Percentiles rank a stretch among this genome's conserved stretches.
These are phyloP conservation scores for Aspergillus diversus DNA, from an alignment of 495 filamentous ascomycete genomes.

Conservation along the genomic window DNA sequence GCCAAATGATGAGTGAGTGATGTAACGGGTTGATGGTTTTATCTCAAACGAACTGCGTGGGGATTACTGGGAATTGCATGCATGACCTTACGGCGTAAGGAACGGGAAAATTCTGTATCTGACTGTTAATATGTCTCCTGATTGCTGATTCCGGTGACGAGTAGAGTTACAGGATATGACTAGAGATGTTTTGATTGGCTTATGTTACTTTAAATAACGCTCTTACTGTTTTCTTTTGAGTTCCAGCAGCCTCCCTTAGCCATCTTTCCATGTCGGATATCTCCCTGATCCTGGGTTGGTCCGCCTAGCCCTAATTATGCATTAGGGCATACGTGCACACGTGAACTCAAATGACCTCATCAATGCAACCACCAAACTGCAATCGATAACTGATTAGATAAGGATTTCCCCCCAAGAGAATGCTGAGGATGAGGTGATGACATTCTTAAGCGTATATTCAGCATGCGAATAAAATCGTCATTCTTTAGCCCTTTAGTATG, in stretches of 20 bases:
- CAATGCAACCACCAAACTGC: background rate
- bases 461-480: background rate
- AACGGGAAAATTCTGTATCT: constrained; percentile 53
- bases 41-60: constrained; percentile 19
- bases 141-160: constrained; percentile 41
- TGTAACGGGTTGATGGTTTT: background rate
- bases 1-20: constrained; percentile 35
- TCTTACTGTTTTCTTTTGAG: background rate
- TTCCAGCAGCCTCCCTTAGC: background rate
- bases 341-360: constrained; percentile 24
- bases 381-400: constrained; percentile 27
- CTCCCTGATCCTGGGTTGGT: background rate
- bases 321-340: constrained; percentile 17
- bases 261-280: too few relatives aligned
- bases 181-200: constrained; percentile 14
- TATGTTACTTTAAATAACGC: constrained; percentile 2
- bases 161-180: constrained; percentile 35
- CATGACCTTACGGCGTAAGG: constrained; percentile 59
- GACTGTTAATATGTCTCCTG: constrained; percentile 51
- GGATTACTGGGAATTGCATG: constrained; percentile 45
- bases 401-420: background rate
- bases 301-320: constrained; percentile 9
- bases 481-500: background rate
- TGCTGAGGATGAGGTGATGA: background rate
- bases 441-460: background rate